phyloP scores from a whole-genome alignment of 1,284 basidiomycete species.

The Malassezia sympodialis region DNA sequence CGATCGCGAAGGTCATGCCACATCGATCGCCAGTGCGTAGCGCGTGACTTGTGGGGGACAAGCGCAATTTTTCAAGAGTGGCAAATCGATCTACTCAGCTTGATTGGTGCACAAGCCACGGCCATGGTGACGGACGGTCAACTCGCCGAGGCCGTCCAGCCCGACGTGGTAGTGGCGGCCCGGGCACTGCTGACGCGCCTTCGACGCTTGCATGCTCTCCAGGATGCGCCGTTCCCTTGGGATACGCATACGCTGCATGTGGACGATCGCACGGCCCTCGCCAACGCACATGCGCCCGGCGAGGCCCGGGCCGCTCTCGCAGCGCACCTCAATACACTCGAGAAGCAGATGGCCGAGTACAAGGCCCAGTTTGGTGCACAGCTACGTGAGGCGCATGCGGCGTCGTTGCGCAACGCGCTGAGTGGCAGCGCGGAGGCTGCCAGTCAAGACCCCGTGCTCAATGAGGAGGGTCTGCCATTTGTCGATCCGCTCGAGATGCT shows the following conservation, averaged over 20 bases:
- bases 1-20: neutral
- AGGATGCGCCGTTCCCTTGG: neutral
- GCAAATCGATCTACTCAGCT: neutral
- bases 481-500: conserved; percentile 37
- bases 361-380: conserved; percentile 10
- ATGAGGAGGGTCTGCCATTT: conserved; percentile 46
- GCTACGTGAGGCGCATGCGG: neutral
- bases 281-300: neutral
- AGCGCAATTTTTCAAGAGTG: neutral
- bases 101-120: neutral
- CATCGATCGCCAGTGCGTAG: conserved; percentile 8
- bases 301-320: neutral
- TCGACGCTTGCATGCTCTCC: neutral
- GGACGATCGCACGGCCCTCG: conserved; percentile 3
- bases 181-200: neutral
- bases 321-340: neutral
- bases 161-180: neutral
- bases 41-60: conserved; percentile 2
- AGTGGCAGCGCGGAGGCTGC: conserved; percentile 11
- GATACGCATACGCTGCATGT: neutral
- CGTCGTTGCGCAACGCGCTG: neutral
- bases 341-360: neutral
- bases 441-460: conserved; percentile 30
- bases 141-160: neutral
- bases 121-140: neutral